Conservation (phyloP, 2,329 filamentous ascomycete species). For the Cladosporium sp. region DNA sequence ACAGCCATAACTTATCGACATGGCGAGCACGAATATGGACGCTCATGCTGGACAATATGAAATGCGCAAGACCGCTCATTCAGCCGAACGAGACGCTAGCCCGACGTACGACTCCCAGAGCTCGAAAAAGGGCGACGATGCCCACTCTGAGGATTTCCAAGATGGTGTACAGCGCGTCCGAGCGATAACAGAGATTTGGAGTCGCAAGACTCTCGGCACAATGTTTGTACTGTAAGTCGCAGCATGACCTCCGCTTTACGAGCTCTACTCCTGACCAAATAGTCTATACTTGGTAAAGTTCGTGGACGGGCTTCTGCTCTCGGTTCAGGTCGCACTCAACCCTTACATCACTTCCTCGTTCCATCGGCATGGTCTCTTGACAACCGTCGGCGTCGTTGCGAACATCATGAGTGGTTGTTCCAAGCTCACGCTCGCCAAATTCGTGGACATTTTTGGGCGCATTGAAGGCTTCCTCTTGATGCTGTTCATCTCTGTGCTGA, state of each 20-base stretch:
- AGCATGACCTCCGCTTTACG: background rate
- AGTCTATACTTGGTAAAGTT: constrained; percentile 52
- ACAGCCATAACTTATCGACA: background rate
- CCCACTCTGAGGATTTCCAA: background rate
- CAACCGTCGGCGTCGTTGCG: constrained; percentile 56
- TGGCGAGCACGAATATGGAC: background rate
- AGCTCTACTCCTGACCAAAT: background rate
- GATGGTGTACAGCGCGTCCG: constrained; percentile 5
- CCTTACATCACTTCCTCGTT: constrained; percentile 53
- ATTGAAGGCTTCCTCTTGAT: constrained; percentile 62
- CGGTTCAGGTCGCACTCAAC: constrained; percentile 41
- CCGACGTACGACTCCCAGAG: background rate
- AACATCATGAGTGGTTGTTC: constrained; percentile 59
- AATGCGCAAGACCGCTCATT: background rate
- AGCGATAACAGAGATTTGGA: constrained; percentile 4
- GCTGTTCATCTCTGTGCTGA: constrained; percentile 52
- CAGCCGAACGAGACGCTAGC: background rate
- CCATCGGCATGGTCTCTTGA: constrained; percentile 54
- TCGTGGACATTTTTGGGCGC: constrained; percentile 67
- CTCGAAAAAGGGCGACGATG: background rate
- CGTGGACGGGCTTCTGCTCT: constrained; percentile 47
- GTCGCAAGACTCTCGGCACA: background rate
- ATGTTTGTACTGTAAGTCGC: constrained; percentile 1
- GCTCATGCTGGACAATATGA: background rate
- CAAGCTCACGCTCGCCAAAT: constrained; percentile 66